phyloP scores from a whole-genome alignment of 2,329 filamentous ascomycete genomes.

The Laburnicola sp. region DNA sequence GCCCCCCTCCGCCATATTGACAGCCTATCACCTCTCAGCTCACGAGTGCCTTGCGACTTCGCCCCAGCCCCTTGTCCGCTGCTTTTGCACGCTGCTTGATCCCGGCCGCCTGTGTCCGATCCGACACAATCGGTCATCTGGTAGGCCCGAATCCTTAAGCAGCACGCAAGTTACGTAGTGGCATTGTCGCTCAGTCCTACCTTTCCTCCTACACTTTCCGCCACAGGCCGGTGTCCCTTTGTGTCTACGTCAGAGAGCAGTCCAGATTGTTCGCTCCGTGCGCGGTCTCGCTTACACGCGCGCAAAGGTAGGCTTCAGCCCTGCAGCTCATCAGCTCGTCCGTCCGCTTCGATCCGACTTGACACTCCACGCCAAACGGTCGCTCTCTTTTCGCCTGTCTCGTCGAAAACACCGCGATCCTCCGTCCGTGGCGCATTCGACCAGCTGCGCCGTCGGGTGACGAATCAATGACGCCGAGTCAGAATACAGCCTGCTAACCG shows the following conservation, averaged over 20 bases:
- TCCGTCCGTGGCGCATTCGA: background rate
- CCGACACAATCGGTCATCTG: conserved; percentile 25
- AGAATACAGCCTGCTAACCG: conserved; percentile 3
- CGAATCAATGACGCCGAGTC: background rate
- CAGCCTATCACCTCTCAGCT: conserved; percentile 19
- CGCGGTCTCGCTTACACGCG: conserved; percentile 13
- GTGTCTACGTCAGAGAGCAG: conserved; percentile 5
- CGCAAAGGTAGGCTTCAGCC: conserved; percentile 19
- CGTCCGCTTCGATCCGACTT: conserved; percentile 24
- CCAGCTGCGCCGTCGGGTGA: background rate
- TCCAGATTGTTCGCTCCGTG: conserved; percentile 13
- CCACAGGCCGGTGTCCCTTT: conserved; percentile 9
- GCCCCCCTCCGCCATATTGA: conserved; percentile 2
- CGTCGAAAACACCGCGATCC: background rate
- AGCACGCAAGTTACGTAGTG: conserved; percentile 21
- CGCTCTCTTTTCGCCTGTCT: background rate
- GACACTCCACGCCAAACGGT: background rate
- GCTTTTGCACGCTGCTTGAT: conserved; percentile 17
- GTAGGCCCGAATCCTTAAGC: conserved; percentile 7
- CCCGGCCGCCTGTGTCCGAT: conserved; percentile 14
- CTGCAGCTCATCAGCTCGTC: conserved; percentile 14
- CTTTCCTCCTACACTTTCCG: conserved; percentile 21
- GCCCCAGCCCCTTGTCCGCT: conserved; percentile 10
- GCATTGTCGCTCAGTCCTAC: conserved; percentile 14
- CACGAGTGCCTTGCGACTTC: background rate